phyloP scores from a whole-genome alignment of 2,329 filamentous ascomycete genomes.

The Leptographium galeiforme region DNA sequence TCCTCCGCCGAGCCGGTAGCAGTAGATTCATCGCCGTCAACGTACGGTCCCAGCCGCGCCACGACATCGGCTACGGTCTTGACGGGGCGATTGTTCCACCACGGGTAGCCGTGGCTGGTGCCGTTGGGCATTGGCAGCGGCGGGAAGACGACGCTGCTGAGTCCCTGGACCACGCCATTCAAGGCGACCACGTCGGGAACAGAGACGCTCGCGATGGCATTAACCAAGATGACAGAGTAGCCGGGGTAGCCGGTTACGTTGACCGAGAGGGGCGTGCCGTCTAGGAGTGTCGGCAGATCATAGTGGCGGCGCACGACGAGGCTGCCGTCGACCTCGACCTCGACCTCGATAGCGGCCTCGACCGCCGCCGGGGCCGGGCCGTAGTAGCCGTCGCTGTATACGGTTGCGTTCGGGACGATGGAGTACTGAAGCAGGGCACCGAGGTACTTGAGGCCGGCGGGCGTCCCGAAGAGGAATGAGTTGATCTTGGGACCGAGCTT shows the following conservation, averaged over 20 bases:
- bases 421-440: conserved; percentile 69
- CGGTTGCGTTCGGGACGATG: conserved; percentile 56
- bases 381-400: conserved; percentile 79
- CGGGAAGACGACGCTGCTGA: conserved; percentile 62
- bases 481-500: conserved; percentile 61
- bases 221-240: conserved; percentile 59
- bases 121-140: conserved; percentile 40
- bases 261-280: conserved; percentile 51
- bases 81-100: neutral
- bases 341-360: conserved; percentile 22
- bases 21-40: conserved; percentile 1
- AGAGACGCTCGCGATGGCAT: conserved; percentile 53
- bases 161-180: conserved; percentile 74
- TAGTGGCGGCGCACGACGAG: conserved; percentile 47
- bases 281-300: conserved; percentile 60
- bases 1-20: neutral
- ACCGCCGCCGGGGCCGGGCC: conserved; percentile 18
- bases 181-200: conserved; percentile 58
- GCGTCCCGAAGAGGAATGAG: conserved; percentile 72
- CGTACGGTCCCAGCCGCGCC: conserved; percentile 6
- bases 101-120: conserved; percentile 11
- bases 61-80: conserved; percentile 6
- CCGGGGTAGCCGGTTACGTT: conserved; percentile 58
- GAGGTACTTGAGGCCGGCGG: conserved; percentile 60
- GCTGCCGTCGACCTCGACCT: conserved; percentile 22